A percentile compares a stretch with the other conserved stretches of the same genome.
These are phyloP conservation scores for Kingdonia uniflora DNA, from an alignment of 164 flowering plant species.

Conservation along the genomic window DNA sequence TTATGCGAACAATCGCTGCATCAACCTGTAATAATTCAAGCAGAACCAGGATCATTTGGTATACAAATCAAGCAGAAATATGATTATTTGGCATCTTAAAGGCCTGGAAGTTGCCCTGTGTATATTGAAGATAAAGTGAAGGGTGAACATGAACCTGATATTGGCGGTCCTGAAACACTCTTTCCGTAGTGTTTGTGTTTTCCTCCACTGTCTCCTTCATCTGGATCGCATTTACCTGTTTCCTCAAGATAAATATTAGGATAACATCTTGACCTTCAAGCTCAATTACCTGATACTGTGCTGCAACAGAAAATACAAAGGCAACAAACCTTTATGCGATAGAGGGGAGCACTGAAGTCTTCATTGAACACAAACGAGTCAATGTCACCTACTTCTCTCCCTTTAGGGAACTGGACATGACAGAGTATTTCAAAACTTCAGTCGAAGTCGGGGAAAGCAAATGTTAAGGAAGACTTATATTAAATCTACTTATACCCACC, in stretches of 20 bases:
- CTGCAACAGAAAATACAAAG: neutral
- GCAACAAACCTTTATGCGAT: conserved; percentile 63
- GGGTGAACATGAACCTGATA: conserved; percentile 55
- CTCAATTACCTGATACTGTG: neutral
- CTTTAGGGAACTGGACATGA: conserved; percentile 56
- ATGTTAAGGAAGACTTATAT: neutral
- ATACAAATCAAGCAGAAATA: too few species aligned
- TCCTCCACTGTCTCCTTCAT: conserved; percentile 99
- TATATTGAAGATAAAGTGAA: neutral
- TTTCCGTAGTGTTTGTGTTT: conserved; percentile 90
- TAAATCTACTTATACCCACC: conserved; percentile 26
- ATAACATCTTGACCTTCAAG: conserved; percentile 1
- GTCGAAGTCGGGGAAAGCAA: neutral
- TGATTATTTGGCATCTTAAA: neutral
- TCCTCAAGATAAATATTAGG: conserved; percentile 5
- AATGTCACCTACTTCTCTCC: conserved; percentile 76
- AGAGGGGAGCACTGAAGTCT: conserved; percentile 70
- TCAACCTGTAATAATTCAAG: conserved; percentile 50
- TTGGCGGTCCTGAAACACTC: conserved; percentile 97
- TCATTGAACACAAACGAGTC: conserved; percentile 78
- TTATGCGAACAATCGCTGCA: conserved; percentile 98
- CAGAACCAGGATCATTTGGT: neutral
- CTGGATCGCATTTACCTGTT: conserved; percentile 96
- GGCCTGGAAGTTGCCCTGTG: neutral
- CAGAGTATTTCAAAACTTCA: neutral